Conservation (phyloP, 202 grass and related monocot species). For the Brachypodium distachyon region DNA sequence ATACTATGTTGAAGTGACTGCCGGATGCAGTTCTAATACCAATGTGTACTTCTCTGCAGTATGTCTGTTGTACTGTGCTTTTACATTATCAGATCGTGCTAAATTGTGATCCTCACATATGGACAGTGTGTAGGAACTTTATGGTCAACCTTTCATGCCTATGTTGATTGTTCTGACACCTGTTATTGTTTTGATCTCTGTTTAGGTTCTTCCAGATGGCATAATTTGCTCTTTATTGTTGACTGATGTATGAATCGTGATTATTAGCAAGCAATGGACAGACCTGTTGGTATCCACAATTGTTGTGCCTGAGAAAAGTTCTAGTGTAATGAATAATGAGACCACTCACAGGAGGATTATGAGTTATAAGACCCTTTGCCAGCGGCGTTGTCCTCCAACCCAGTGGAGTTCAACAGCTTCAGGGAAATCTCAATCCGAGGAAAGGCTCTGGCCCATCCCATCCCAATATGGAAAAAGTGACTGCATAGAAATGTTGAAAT, state of each 20-base stretch:
- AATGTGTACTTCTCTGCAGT: too few species aligned
- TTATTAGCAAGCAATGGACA: slow-evolving; percentile 86
- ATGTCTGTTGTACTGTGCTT: too few species aligned
- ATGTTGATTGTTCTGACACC: neutral
- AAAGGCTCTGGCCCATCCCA: slow-evolving; percentile 61
- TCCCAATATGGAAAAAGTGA: slow-evolving; percentile 43
- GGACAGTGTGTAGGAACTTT: neutral
- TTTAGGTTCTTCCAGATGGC: slow-evolving; percentile 72
- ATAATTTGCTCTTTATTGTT: slow-evolving; percentile 68
- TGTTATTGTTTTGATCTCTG: neutral
- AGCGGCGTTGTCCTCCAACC: slow-evolving; percentile 77
- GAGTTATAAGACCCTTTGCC: slow-evolving; percentile 83
- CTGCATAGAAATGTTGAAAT: neutral
- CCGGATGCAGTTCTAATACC: neutral
- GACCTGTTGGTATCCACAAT: slow-evolving; percentile 90
- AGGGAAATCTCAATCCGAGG: slow-evolving; percentile 21
- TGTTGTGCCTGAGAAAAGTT: slow-evolving; percentile 87
- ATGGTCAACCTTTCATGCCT: neutral
- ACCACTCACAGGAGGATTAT: slow-evolving; percentile 82
- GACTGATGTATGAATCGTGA: slow-evolving; percentile 77
- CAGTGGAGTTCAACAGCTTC: slow-evolving; percentile 85
- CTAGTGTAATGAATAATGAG: slow-evolving; percentile 89
- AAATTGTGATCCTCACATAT: neutral
- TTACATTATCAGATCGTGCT: too few species aligned
- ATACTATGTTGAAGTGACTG: neutral